Conservation (phyloP, 2,329 filamentous ascomycete genomes). For the Neodidymelliopsis sp. region DNA sequence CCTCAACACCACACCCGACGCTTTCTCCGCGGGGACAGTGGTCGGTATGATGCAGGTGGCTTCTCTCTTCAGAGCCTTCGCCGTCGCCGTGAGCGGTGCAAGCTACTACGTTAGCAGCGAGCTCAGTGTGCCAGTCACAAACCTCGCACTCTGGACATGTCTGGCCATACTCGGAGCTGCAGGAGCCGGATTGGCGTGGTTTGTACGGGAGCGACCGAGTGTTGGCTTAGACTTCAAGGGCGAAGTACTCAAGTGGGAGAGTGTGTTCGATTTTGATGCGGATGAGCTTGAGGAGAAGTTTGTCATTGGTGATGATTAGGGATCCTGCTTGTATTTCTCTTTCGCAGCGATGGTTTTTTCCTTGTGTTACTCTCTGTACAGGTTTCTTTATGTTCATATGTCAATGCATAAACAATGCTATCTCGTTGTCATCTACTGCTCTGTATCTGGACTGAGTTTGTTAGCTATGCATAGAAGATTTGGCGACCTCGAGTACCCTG, state of each 20-base stretch:
- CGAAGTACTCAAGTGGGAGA: slow-evolving; percentile 56
- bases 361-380: slow-evolving; percentile 1
- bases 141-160: slow-evolving; percentile 55
- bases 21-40: slow-evolving; percentile 56
- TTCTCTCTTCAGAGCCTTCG: slow-evolving; percentile 56
- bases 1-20: slow-evolving; percentile 57
- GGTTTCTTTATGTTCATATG: slow-evolving; percentile 9
- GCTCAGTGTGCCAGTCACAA: slow-evolving; percentile 53
- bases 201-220: slow-evolving; percentile 54
- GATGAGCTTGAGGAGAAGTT: slow-evolving; percentile 27
- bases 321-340: not conserved
- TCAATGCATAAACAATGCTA: slow-evolving; percentile 7
- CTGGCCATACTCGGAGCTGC: slow-evolving; percentile 51
- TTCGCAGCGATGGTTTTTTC: not conserved
- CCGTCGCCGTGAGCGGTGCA: slow-evolving; percentile 55
- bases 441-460: not conserved
- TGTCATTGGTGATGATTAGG: slow-evolving; percentile 9
- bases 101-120: slow-evolving; percentile 56
- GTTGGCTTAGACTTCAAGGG: slow-evolving; percentile 55
- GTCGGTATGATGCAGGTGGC: slow-evolving; percentile 58
- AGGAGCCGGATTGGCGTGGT: slow-evolving; percentile 55
- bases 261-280: slow-evolving; percentile 54
- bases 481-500: not conserved
- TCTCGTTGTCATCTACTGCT: not conserved
- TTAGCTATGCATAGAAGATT: not conserved